Conservation (phyloP, 352 stramenopile genomes). For the Phytopythium ostracodes region DNA sequence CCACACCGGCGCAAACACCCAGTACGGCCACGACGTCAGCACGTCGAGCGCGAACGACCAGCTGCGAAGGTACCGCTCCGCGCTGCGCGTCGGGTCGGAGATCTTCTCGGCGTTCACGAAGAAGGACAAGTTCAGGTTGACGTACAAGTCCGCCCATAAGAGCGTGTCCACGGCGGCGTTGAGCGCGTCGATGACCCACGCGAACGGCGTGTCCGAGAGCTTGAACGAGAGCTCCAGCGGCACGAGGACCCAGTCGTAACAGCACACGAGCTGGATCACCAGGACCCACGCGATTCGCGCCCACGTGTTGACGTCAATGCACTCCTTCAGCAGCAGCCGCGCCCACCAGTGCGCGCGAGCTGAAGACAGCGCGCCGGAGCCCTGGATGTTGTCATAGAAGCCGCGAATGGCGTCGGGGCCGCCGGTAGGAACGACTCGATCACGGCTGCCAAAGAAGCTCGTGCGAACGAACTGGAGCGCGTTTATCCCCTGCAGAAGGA, state of each 20-base stretch:
- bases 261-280: constrained; percentile 28
- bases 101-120: constrained; percentile 46
- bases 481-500: constrained; percentile 24
- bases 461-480: constrained; percentile 22
- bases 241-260: constrained; percentile 54
- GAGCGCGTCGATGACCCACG: constrained; percentile 24
- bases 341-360: constrained; percentile 28
- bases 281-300: constrained; percentile 44
- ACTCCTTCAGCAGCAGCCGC: constrained; percentile 22
- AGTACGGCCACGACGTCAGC: constrained; percentile 32
- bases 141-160: constrained; percentile 45
- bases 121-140: constrained; percentile 46
- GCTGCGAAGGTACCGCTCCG: constrained; percentile 31
- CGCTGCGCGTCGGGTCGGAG: constrained; percentile 26
- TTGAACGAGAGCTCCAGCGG: constrained; percentile 47
- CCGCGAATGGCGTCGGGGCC: constrained; percentile 41
- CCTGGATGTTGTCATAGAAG: constrained; percentile 48
- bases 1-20: constrained; percentile 19
- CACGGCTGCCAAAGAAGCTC: constrained; percentile 33
- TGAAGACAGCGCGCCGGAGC: constrained; percentile 13
- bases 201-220: constrained; percentile 21
- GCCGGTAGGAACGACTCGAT: constrained; percentile 11
- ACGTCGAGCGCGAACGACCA: constrained; percentile 29
- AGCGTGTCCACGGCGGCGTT: constrained; percentile 31
- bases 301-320: constrained; percentile 35